These are phyloP conservation scores for Xylaria castorea DNA, from an alignment of 495 filamentous ascomycete species.

Conservation along the genomic window DNA sequence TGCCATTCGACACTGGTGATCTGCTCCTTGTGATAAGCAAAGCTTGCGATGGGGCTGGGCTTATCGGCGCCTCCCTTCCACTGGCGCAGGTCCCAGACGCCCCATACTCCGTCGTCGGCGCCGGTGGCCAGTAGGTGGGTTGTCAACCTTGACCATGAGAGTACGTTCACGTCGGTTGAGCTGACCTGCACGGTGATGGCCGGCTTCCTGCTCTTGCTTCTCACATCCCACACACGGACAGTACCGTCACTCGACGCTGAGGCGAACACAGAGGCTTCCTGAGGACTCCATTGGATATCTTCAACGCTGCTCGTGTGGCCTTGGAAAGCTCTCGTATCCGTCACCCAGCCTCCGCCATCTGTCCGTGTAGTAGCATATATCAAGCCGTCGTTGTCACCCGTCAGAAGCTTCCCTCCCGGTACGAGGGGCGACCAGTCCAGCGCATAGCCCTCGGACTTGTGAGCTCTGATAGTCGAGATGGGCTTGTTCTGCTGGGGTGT, in stretches of 20 bases:
- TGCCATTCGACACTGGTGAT: constrained; percentile 98
- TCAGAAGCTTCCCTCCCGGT: constrained; percentile 78
- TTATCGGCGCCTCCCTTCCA: constrained; percentile 70
- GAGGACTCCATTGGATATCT: constrained; percentile 95
- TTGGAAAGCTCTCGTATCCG: constrained; percentile 77
- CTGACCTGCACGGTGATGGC: constrained; percentile 86
- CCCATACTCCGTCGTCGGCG: constrained; percentile 93
- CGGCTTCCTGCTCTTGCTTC: constrained; percentile 83
- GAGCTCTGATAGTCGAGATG: constrained; percentile 82
- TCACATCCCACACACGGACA: constrained; percentile 93
- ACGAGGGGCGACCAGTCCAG: constrained; percentile 90
- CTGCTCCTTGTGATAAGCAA: constrained; percentile 93
- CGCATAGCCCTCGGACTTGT: constrained; percentile 92
- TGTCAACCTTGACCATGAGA: constrained; percentile 89
- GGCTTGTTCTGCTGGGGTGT: constrained; percentile 84
- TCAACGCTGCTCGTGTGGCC: constrained; percentile 88
- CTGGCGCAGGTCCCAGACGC: constrained; percentile 92
- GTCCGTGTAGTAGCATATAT: constrained; percentile 88
- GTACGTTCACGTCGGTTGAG: constrained; percentile 88
- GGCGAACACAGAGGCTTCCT: constrained; percentile 88
- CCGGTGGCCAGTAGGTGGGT: constrained; percentile 90
- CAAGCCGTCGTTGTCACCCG: constrained; percentile 86
- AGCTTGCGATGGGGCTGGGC: constrained; percentile 81
- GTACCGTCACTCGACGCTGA: constrained; percentile 93
- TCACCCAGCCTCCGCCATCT: constrained; percentile 86